These are phyloP conservation scores for Cytospora schulzeri DNA, from an alignment of 2,329 filamentous ascomycete genomes.

Conservation along the genomic window DNA sequence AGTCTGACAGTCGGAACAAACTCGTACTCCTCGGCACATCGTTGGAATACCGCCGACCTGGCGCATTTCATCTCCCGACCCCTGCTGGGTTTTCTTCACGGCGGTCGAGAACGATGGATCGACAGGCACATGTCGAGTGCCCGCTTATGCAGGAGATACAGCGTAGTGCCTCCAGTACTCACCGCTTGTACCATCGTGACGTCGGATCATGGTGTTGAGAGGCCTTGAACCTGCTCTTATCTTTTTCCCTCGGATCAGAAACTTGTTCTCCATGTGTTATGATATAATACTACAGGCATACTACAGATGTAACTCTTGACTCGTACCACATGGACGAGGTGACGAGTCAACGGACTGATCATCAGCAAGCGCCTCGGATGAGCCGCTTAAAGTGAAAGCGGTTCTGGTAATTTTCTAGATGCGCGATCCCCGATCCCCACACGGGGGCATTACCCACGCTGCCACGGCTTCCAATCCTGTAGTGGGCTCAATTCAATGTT, in stretches of 20 bases:
- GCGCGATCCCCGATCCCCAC: background rate
- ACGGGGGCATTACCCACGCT: slow-evolving; percentile 7
- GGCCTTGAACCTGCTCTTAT: background rate
- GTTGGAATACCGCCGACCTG: background rate
- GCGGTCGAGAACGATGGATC: slow-evolving; percentile 23
- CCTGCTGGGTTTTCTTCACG: background rate
- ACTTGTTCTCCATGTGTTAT: background rate
- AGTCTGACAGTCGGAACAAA: too few species aligned
- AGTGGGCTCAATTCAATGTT: slow-evolving; percentile 5
- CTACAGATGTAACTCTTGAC: background rate
- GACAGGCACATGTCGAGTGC: slow-evolving; percentile 16
- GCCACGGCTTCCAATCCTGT: background rate
- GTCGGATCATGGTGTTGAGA: background rate
- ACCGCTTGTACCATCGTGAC: slow-evolving; percentile 3
- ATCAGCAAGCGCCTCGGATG: background rate
- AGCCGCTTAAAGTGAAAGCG: slow-evolving; percentile 8
- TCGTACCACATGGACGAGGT: background rate
- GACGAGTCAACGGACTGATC: background rate
- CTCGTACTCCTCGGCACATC: background rate
- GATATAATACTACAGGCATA: background rate
- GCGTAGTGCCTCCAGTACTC: background rate
- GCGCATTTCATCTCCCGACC: background rate
- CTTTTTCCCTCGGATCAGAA: background rate
- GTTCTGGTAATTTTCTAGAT: background rate
- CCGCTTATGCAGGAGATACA: slow-evolving; percentile 10